phyloP scores from a whole-genome alignment of 2,329 filamentous ascomycete genomes.

The Fusarium sp. region DNA sequence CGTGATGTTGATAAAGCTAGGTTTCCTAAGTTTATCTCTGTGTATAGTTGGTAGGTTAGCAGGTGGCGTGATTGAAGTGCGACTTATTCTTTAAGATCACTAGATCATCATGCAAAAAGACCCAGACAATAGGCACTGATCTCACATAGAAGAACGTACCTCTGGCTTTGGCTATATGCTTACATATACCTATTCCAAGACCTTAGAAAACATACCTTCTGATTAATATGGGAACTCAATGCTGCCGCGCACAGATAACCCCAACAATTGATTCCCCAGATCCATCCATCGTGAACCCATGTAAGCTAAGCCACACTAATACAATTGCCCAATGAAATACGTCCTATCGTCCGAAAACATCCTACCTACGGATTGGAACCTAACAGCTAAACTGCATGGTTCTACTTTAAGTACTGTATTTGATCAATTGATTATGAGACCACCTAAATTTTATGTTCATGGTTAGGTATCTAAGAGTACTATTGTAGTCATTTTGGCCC shows the following conservation, averaged over 20 bases:
- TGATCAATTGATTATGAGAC: neutral
- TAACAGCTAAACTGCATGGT: neutral
- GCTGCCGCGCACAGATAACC: neutral
- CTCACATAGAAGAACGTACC: neutral
- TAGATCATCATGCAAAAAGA: neutral
- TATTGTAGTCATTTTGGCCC: neutral
- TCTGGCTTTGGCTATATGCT: neutral
- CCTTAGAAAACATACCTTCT: neutral
- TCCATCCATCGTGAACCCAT: constrained; percentile 24
- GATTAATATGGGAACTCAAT: neutral
- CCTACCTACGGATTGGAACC: neutral
- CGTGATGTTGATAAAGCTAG: neutral
- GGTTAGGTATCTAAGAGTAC: neutral
- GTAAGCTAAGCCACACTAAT: constrained; percentile 30
- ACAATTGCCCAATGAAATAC: constrained; percentile 29
- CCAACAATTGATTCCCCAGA: constrained; percentile 33
- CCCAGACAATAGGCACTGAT: neutral
- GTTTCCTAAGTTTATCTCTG: neutral
- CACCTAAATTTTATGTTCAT: neutral
- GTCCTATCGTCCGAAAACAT: constrained; percentile 6
- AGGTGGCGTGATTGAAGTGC: no score
- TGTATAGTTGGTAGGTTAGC: no score
- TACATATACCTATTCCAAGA: neutral
- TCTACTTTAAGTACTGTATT: no score
- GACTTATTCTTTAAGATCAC: neutral